A percentile compares a stretch with the other conserved stretches of the same genome.
These are phyloP conservation scores for Camillea tinctor DNA, from an alignment of 2,329 filamentous ascomycete species.

Conservation along the genomic window DNA sequence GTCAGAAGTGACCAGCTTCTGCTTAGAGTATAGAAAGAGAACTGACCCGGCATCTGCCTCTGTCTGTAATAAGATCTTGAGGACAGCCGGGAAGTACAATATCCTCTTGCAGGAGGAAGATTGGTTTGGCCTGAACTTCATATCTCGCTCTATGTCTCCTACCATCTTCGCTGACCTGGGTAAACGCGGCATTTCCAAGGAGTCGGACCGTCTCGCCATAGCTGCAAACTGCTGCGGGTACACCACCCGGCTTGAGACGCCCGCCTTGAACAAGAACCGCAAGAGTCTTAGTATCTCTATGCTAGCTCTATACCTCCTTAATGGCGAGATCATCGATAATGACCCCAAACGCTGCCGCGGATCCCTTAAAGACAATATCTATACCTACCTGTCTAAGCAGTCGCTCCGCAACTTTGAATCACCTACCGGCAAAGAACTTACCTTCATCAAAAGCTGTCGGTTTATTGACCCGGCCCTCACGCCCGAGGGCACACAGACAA, in stretches of 20 bases:
- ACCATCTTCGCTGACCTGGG: slow-evolving; percentile 27
- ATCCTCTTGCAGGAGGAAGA: slow-evolving; percentile 26
- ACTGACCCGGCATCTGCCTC: slow-evolving; percentile 11
- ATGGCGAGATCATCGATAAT: slow-evolving; percentile 32
- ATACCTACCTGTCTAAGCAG: slow-evolving; percentile 26
- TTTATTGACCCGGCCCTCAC: slow-evolving; percentile 25
- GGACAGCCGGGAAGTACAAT: slow-evolving; percentile 28
- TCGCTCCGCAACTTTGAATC: slow-evolving; percentile 27
- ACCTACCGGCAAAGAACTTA: slow-evolving; percentile 24
- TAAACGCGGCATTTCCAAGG: slow-evolving; percentile 21
- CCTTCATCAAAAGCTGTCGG: slow-evolving; percentile 31
- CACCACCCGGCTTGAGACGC: slow-evolving; percentile 24
- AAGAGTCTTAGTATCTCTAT: slow-evolving; percentile 28
- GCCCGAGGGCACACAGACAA: slow-evolving; percentile 18
- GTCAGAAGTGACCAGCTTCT: slow-evolving; percentile 26
- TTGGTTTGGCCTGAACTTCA: slow-evolving; percentile 5
- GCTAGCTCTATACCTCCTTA: slow-evolving; percentile 28
- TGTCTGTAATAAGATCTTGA: slow-evolving; percentile 26
- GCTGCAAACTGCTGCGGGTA: slow-evolving; percentile 30
- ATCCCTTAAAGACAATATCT: slow-evolving; percentile 22
- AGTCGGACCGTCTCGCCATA: slow-evolving; percentile 31
- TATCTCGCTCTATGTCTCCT: slow-evolving; percentile 31
- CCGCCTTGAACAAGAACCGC: slow-evolving; percentile 16
- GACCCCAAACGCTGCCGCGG: slow-evolving; percentile 15
- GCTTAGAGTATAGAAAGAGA: slow-evolving; percentile 23